These are phyloP conservation scores for Schizosaccharomyces cryophilus DNA, from an alignment of 805 yeast species.

Conservation along the genomic window DNA sequence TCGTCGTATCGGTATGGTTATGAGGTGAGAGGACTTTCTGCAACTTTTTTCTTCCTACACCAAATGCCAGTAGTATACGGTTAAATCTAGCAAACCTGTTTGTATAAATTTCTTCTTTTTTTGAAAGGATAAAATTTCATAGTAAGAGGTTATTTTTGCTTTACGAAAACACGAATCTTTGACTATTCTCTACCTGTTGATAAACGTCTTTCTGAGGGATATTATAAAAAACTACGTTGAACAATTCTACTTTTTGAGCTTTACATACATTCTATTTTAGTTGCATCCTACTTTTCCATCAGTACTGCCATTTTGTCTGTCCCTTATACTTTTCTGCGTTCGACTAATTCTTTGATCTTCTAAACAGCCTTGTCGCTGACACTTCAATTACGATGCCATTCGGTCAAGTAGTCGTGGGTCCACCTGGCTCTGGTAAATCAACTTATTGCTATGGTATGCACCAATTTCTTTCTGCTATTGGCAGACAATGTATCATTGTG, in stretches of 20 bases:
- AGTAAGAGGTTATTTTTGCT: too few species aligned
- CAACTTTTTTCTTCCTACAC: too few species aligned
- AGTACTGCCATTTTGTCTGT: neutral
- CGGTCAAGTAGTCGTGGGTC: conserved; percentile 44
- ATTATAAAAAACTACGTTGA: too few species aligned
- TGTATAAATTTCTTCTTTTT: too few species aligned
- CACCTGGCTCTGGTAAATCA: conserved; percentile 94
- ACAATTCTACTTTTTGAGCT: neutral
- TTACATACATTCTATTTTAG: neutral
- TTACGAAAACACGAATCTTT: too few species aligned
- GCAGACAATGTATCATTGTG: conserved; percentile 60
- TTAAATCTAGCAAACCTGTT: too few species aligned
- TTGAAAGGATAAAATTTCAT: too few species aligned
- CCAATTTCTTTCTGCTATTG: conserved; percentile 83
- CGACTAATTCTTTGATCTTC: neutral
- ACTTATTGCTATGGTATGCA: conserved; percentile 81
- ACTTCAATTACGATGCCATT: neutral
- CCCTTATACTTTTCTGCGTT: neutral
- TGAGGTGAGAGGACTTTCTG: too few species aligned
- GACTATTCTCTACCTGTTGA: too few species aligned
- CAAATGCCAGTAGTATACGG: too few species aligned
- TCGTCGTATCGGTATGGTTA: too few species aligned
- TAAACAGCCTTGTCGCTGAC: neutral
- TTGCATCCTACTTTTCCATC: neutral
- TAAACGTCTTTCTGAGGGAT: too few species aligned